Conservation (phyloP, 345 rosid species). For the Arabis hirsuta region DNA sequence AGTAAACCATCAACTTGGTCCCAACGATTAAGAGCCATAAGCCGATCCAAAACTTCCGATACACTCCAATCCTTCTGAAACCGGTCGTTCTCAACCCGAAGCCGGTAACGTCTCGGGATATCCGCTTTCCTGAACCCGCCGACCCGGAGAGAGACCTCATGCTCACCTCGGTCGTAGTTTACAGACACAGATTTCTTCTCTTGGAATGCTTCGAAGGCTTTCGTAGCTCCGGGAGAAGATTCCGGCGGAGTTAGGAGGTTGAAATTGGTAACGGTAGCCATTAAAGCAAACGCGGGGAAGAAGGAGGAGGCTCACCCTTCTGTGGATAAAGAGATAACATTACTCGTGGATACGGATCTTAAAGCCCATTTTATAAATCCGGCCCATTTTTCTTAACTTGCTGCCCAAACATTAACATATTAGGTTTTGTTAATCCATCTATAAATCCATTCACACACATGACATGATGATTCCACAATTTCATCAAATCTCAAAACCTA, state of each 20-base stretch:
- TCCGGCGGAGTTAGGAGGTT: slow-evolving; percentile 36
- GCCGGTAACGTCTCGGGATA: slow-evolving; percentile 62
- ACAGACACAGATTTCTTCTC: slow-evolving; percentile 63
- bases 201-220: slow-evolving; percentile 47
- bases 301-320: background rate
- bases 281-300: slow-evolving; percentile 2
- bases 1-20: slow-evolving; percentile 63
- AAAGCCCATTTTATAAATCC: slow-evolving; percentile 15
- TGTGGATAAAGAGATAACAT: slow-evolving; percentile 17
- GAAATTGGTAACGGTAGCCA: slow-evolving; percentile 39
- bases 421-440: too few species aligned
- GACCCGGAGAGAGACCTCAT: slow-evolving; percentile 61
- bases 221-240: slow-evolving; percentile 31
- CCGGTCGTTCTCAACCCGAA: slow-evolving; percentile 63
- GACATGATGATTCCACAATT: too few species aligned
- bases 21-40: slow-evolving; percentile 60
- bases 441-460: too few species aligned
- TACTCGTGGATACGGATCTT: background rate
- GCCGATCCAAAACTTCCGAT: slow-evolving; percentile 65
- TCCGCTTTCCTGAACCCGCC: slow-evolving; percentile 69
- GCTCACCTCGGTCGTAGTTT: slow-evolving; percentile 79
- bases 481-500: too few species aligned
- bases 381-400: slow-evolving; percentile 4
- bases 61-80: slow-evolving; percentile 90
- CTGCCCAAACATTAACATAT: too few species aligned